Percentiles rank a stretch among this genome's conserved stretches.
Conservation (phyloP, 2,329 filamentous ascomycete species). For the Sarocladiaceae sp. region DNA sequence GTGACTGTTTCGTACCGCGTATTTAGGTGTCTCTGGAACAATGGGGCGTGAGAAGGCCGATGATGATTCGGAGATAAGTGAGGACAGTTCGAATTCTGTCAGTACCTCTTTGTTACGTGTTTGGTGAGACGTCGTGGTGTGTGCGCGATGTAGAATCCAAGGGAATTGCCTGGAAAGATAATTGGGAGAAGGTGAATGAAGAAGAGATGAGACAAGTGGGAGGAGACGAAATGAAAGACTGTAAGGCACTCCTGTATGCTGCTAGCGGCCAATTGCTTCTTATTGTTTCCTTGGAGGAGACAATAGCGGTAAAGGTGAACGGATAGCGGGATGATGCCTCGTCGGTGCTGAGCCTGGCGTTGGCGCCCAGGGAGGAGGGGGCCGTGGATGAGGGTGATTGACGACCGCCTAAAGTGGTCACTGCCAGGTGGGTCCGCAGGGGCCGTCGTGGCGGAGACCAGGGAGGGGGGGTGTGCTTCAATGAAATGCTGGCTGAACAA, state of each 20-base stretch:
- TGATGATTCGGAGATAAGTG: conserved; percentile 4
- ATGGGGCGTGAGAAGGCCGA: no score
- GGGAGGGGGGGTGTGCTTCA: no score
- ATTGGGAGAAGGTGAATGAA: neutral
- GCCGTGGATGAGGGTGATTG: neutral
- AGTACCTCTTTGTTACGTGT: no score
- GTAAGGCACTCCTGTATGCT: conserved; percentile 5
- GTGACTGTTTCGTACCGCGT: neutral
- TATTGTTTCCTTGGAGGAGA: conserved; percentile 5
- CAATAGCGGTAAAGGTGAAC: conserved; percentile 8
- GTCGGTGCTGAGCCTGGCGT: no score
- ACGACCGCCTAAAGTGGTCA: neutral
- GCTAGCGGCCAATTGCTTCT: conserved; percentile 7
- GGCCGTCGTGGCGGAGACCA: no score
- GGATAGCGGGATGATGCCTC: conserved; percentile 1
- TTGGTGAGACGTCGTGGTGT: neutral
- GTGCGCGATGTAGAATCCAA: neutral
- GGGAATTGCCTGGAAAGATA: neutral
- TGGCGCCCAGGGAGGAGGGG: neutral
- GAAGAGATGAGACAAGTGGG: neutral
- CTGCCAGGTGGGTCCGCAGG: no score
- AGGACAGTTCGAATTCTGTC: neutral
- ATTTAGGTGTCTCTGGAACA: no score
- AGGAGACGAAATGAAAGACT: neutral
- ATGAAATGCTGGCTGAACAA: no score